A percentile compares a stretch with the other conserved stretches of the same genome.
These are phyloP conservation scores for Ramichloridium luteum DNA, from an alignment of 2,329 filamentous ascomycete genomes.

Conservation along the genomic window DNA sequence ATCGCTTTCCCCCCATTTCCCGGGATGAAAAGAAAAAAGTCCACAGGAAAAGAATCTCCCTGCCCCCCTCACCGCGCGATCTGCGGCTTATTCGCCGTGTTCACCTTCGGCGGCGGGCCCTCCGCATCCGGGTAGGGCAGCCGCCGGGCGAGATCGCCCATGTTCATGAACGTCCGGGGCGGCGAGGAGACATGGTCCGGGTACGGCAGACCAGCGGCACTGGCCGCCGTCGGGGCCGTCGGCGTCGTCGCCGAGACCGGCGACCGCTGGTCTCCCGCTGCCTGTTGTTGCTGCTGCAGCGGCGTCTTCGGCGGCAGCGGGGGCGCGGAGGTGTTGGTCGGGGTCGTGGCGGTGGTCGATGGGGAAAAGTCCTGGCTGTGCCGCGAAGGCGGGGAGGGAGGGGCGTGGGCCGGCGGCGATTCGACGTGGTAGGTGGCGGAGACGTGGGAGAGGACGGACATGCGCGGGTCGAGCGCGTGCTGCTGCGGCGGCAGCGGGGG, in stretches of 20 bases:
- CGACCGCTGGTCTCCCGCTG: constrained; percentile 7
- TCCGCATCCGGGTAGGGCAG: constrained; percentile 74
- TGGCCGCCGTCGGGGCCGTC: constrained; percentile 5
- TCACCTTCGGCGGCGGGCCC: constrained; percentile 69
- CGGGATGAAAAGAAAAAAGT: no score
- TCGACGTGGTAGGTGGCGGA: constrained; percentile 6
- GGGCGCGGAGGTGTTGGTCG: constrained; percentile 10
- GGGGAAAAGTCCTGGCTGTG: constrained; percentile 13
- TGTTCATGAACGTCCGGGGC: constrained; percentile 23
- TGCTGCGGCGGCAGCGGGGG: constrained; percentile 1
- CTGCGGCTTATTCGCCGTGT: constrained; percentile 68
- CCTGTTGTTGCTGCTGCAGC: constrained; percentile 4
- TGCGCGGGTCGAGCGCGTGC: constrained; percentile 4
- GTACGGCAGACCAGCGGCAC: background rate
- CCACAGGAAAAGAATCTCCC: background rate
- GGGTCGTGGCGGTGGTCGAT: constrained; percentile 1
- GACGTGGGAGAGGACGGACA: constrained; percentile 5
- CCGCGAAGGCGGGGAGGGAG: constrained; percentile 5
- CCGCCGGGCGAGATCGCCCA: constrained; percentile 20
- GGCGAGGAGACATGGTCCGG: constrained; percentile 1
- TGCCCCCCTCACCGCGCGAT: constrained; percentile 7
- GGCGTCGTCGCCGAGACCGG: constrained; percentile 6
- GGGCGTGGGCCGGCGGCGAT: constrained; percentile 5
- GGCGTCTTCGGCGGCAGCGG: constrained; percentile 22
- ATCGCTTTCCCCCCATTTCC: no score